phyloP scores from a whole-genome alignment of 768 basidiomycete genomes.

The Boletellus ananiceps region DNA sequence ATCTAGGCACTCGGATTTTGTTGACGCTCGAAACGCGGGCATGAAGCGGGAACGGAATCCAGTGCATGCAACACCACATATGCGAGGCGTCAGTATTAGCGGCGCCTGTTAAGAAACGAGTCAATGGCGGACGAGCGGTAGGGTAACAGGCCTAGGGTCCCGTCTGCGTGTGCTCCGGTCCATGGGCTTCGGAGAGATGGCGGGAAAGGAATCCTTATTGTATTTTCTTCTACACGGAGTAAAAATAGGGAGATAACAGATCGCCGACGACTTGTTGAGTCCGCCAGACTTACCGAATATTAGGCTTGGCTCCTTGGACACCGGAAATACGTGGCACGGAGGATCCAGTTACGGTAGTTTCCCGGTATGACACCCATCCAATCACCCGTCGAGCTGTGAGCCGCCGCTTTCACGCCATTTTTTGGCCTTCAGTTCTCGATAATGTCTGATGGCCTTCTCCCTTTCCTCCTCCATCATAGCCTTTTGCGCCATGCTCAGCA shows the following conservation, averaged over 20 bases:
- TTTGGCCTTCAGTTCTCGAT: slow-evolving; percentile 63
- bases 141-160: slow-evolving; percentile 1
- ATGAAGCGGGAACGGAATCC: slow-evolving; percentile 17
- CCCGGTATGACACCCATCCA: slow-evolving; percentile 3
- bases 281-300: background rate
- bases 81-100: background rate
- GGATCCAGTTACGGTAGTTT: slow-evolving; percentile 9
- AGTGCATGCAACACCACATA: slow-evolving; percentile 4
- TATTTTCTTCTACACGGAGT: background rate
- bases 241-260: slow-evolving; percentile 5
- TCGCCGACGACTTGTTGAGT: slow-evolving; percentile 3
- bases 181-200: slow-evolving; percentile 1
- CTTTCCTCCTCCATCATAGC: slow-evolving; percentile 74
- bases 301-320: slow-evolving; percentile 1
- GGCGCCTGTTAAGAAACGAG: slow-evolving; percentile 3
- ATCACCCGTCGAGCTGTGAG: slow-evolving; percentile 7
- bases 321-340: slow-evolving; percentile 1
- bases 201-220: background rate
- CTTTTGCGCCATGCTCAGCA: slow-evolving; percentile 72
- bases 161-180: background rate
- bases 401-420: slow-evolving; percentile 25
- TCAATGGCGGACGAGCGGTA: background rate
- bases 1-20: slow-evolving; percentile 9
- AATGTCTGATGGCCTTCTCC: slow-evolving; percentile 60
- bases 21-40: slow-evolving; percentile 14